Base-by-base conservation (phyloP, 768 basidiomycete species). In the Rhodotorula taiwanensis region DNA sequence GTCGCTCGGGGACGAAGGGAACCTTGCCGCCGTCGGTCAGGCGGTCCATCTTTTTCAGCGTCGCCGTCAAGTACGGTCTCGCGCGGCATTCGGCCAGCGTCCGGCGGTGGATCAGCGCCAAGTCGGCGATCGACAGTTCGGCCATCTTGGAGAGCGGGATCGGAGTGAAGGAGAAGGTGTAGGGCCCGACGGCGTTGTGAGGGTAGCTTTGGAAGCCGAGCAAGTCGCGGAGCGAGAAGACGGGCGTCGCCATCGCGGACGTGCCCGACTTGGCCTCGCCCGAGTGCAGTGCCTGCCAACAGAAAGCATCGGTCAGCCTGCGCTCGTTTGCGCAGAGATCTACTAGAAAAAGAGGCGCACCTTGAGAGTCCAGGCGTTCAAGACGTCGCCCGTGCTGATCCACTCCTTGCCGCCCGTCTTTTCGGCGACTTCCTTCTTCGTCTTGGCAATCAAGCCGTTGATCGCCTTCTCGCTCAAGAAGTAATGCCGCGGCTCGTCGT, bases 71-170 rank as follows among this genome's bases (percentile, higher is more conserved):
- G 45, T 23, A 31, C 3, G 44, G 45, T 13, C 34, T 31, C 43
- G 23, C 27, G 28, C 55, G 55, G 14, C n/a, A 23, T 1, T 4
- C 15, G 45, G 5, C 11, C 13, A 56, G 33, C 8, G 15, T 20
- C n/a, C 55, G 55, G 14, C 55, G 55, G 55, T 48, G 30, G 11
- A 5, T 25, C 21, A 56, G 55, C n/a, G 55, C 31, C 44, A 56
- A 20, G n/a, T 4, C 0, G n/a, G 33, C 44, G n/a, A 56, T 21
- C n/a, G 55, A 23, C 8, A 11, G 3, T 2, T 6, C 5, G 15
- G 44, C 7, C n/a, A 56, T 31, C 13, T 21, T 7, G 16, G 45
- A 36, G 45, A 48, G 45, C 30, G 55, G 34, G 55, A 56, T 0
- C 14, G 55, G 54, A 10, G 28, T 5, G 34, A 28, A 9, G 1